Base-by-base conservation (phyloP, 2,329 filamentous ascomycete genomes). In the Xylogone sp. region DNA sequence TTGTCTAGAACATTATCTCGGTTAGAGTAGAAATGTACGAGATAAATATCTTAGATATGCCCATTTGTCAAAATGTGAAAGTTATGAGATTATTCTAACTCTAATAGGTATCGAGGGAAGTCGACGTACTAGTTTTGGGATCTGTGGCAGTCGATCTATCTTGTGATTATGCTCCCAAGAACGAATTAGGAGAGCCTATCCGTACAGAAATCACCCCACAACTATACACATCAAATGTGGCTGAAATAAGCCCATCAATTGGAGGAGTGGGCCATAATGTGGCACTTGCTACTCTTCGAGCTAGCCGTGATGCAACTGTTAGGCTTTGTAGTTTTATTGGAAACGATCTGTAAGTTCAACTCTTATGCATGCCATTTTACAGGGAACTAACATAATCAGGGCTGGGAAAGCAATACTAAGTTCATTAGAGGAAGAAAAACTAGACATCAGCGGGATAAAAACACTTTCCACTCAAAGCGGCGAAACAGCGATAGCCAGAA, bases 211-310 rank as follows among this genome's bases (percentile, higher is more conserved):
- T 45, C 20, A 51, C 56, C 12, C 59, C 59, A 19, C 47, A 55
- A 43, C 45, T 85, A 34, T 81, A 92, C 53, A 96, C 91, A 1
- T 97, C 93, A 0, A 97, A 97, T 63, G 89, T 89, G 46, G 84
- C 91, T 7, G 74, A 76, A 13, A 95, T 97, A 57, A 83, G 74
- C 31, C 90, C 96, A 64, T 89, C 87, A 1, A 80, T 97, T 7
- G 94, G 94, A 12, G 94, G 94, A 6, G 94, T 97, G 7, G 94
- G 90, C 6, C 86, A 91, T 63, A 97, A 97, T 63, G 90, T 97
- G 43, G 90, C 94, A 16, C 79, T 90, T 45, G 92, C 93, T 43
- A 86, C 89, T 1, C 88, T 91, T 59, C 79, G 85, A 27, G 77
- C 77, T 13, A 79, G 87, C 53, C 83, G 81, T 7, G 64, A 71